phyloP scores from a whole-genome alignment of 192 early-diverging fungal genomes.

The Coemansia biformis region DNA sequence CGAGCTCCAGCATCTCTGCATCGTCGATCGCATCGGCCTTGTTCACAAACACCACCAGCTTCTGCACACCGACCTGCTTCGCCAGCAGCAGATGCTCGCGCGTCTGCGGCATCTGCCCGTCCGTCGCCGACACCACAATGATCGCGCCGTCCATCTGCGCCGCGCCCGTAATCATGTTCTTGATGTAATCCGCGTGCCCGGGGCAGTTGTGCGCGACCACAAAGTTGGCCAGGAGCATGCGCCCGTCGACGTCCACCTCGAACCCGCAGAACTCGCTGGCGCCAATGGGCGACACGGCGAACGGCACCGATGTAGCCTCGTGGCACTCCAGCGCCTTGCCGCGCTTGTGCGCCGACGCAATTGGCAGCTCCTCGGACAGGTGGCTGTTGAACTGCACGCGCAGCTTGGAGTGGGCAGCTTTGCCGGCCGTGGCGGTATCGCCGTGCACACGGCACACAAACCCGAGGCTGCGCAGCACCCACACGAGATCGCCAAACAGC shows the following conservation, averaged over 20 bases:
- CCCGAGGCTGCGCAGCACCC: slow-evolving; percentile 37
- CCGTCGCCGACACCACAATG: slow-evolving; percentile 95
- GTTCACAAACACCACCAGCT: slow-evolving; percentile 96
- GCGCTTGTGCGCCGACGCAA: slow-evolving; percentile 6
- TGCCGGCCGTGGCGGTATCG: background rate
- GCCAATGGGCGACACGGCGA: slow-evolving; percentile 13
- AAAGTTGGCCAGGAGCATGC: slow-evolving; percentile 29
- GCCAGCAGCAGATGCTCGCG: slow-evolving; percentile 97
- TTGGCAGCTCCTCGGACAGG: slow-evolving; percentile 12
- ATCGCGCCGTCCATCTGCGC: slow-evolving; percentile 98
- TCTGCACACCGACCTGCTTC: slow-evolving; percentile 89
- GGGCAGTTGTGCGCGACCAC: slow-evolving; percentile 60
- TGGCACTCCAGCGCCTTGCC: background rate
- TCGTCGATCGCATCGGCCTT: slow-evolving; percentile 98
- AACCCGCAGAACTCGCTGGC: slow-evolving; percentile 21
- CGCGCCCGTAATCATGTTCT: slow-evolving; percentile 98
- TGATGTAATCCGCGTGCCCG: slow-evolving; percentile 99
- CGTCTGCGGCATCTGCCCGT: slow-evolving; percentile 98
- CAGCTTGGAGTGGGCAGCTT: background rate
- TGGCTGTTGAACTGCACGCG: slow-evolving; percentile 7
- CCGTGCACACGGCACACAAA: slow-evolving; percentile 10
- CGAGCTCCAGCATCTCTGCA: slow-evolving; percentile 94
- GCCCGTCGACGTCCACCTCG: slow-evolving; percentile 31
- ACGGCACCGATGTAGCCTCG: slow-evolving; percentile 16
- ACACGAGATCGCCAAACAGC: slow-evolving; percentile 20